These are phyloP conservation scores for Euphorbia schlechtendalii DNA, from an alignment of 441 rosid genomes.

Conservation along the genomic window DNA sequence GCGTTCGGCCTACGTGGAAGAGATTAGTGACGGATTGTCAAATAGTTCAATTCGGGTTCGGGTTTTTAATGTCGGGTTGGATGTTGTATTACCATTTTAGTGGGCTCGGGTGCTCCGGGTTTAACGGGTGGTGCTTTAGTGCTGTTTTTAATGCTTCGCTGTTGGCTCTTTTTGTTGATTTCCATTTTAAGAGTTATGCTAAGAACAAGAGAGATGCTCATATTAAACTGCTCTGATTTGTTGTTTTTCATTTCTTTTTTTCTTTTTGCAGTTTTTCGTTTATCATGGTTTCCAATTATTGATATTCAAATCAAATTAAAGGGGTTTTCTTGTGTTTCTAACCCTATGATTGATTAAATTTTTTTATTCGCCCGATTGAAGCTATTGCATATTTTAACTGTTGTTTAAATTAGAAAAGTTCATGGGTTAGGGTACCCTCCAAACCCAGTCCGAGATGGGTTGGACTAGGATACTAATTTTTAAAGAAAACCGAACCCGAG, in stretches of 20 bases:
- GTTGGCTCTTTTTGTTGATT: slow-evolving; percentile 42
- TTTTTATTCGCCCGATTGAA: no score
- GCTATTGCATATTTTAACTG: no score
- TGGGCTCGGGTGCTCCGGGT: slow-evolving; percentile 45
- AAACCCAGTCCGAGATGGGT: no score
- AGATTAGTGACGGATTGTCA: slow-evolving; percentile 51
- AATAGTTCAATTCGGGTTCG: slow-evolving; percentile 54
- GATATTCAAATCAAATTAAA: no score
- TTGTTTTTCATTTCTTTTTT: not conserved
- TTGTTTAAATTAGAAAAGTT: no score
- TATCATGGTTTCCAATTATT: no score
- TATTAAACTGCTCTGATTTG: slow-evolving; percentile 4
- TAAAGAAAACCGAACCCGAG: no score
- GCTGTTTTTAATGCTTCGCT: slow-evolving; percentile 55
- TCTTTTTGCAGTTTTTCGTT: no score
- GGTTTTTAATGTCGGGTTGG: slow-evolving; percentile 40
- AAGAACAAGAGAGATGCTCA: slow-evolving; percentile 2
- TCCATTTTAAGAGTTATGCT: slow-evolving; percentile 38
- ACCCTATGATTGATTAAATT: no score
- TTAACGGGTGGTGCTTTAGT: slow-evolving; percentile 53
- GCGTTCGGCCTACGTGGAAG: slow-evolving; percentile 55
- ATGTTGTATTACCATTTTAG: slow-evolving; percentile 46
- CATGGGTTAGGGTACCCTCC: no score
- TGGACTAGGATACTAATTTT: no score
- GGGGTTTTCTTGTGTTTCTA: no score